Percentiles rank a stretch among this genome's conserved stretches.
These are phyloP conservation scores for Acmispon strigosus DNA, from an alignment of 306 rosid genomes.

Conservation along the genomic window DNA sequence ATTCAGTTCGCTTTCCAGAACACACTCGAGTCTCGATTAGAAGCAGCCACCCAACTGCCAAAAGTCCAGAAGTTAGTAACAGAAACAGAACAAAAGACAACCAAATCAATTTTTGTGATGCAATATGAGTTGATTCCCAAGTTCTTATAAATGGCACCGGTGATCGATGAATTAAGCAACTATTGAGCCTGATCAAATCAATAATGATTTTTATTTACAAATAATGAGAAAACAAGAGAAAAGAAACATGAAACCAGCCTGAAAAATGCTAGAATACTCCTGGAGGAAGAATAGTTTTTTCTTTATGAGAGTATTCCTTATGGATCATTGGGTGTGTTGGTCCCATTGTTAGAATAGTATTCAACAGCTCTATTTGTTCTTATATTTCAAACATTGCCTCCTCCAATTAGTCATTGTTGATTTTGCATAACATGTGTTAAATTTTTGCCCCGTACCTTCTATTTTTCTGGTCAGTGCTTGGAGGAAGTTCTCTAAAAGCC, in stretches of 20 bases:
- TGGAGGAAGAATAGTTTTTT: background rate
- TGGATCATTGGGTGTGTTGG: too few relatives aligned
- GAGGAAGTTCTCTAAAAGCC: background rate
- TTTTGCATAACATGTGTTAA: too few relatives aligned
- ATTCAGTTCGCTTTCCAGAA: conserved; percentile 13
- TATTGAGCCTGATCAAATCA: background rate
- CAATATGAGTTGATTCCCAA: background rate
- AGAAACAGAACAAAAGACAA: background rate
- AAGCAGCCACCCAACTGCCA: conserved; percentile 84
- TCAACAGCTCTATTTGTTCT: too few relatives aligned
- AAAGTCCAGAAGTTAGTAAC: conserved; percentile 15
- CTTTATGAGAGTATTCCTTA: background rate
- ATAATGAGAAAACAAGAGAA: background rate
- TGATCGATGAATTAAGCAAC: conserved; percentile 2
- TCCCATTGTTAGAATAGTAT: too few relatives aligned
- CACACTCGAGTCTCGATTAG: conserved; percentile 24
- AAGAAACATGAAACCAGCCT: background rate
- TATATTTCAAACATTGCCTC: too few relatives aligned
- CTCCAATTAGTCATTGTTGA: too few relatives aligned
- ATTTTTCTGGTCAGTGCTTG: too few relatives aligned
- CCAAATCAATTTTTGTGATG: background rate
- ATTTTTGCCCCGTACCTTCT: too few relatives aligned
- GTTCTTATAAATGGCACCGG: background rate
- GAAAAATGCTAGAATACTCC: background rate
- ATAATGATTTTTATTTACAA: background rate